These are phyloP conservation scores for Symbiotaphrina buchneri DNA, from an alignment of 495 filamentous ascomycete genomes.

Conservation along the genomic window DNA sequence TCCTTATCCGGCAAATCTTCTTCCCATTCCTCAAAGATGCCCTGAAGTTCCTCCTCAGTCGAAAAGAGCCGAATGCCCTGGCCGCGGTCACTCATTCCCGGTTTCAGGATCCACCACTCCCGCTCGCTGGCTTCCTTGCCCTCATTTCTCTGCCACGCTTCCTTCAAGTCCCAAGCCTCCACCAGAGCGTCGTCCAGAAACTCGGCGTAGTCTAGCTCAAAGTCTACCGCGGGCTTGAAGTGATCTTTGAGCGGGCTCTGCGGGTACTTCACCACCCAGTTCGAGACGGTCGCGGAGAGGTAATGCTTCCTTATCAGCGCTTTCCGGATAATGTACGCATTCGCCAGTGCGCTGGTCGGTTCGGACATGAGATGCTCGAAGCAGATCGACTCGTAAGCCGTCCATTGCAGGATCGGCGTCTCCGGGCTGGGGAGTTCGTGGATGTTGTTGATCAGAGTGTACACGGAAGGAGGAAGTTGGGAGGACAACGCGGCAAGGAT, in stretches of 20 bases:
- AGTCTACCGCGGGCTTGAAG: slow-evolving; percentile 52
- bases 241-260: slow-evolving; percentile 38
- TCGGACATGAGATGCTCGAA: slow-evolving; percentile 48
- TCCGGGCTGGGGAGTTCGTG: slow-evolving; percentile 18
- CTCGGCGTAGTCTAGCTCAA: slow-evolving; percentile 91
- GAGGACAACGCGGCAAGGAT: slow-evolving; percentile 46
- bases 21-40: slow-evolving; percentile 81
- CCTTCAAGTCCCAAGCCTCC: slow-evolving; percentile 70
- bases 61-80: slow-evolving; percentile 82
- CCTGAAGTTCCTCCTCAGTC: slow-evolving; percentile 52
- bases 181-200: slow-evolving; percentile 84
- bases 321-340: slow-evolving; percentile 33
- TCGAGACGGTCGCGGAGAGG: slow-evolving; percentile 51
- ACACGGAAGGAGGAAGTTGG: slow-evolving; percentile 25
- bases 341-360: slow-evolving; percentile 2
- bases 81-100: slow-evolving; percentile 88
- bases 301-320: slow-evolving; percentile 96
- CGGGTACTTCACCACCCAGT: slow-evolving; percentile 67
- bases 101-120: slow-evolving; percentile 97
- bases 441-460: slow-evolving; percentile 21
- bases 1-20: slow-evolving; percentile 23
- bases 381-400: slow-evolving; percentile 65
- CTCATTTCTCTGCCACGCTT: slow-evolving; percentile 45
- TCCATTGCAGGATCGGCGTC: slow-evolving; percentile 50
- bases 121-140: slow-evolving; percentile 15